Percentiles rank a stretch among this genome's conserved stretches.
Evolutionary conservation across 1,284 basidiomycete species (phyloP).

Genomic region (Trametes hirsuta): DNA sequence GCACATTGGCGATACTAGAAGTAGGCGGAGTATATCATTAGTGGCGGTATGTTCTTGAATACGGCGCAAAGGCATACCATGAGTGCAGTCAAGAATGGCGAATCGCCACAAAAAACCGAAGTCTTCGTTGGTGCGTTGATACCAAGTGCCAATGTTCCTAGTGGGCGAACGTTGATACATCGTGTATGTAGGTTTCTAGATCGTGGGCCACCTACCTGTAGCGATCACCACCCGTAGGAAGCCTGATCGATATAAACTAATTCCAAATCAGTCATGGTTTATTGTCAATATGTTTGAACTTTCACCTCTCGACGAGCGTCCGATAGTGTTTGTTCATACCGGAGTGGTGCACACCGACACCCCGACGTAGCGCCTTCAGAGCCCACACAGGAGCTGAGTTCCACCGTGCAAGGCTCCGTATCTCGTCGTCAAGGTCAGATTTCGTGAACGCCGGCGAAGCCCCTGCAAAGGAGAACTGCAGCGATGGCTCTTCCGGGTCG

Average conservation of each 20-base stretch:
- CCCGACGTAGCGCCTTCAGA: conserved; percentile 52
- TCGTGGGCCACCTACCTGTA: conserved; percentile 45
- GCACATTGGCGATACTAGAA: conserved; percentile 70
- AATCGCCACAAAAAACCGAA: conserved; percentile 69
- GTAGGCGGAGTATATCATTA: neutral
- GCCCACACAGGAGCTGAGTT: conserved; percentile 45
- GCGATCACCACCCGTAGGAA: conserved; percentile 67
- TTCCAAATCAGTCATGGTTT: neutral
- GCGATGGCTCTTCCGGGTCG: conserved; percentile 57
- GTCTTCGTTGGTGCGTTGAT: conserved; percentile 76
- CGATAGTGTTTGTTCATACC: conserved; percentile 71
- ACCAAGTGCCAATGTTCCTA: conserved; percentile 70
- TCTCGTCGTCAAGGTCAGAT: conserved; percentile 52
- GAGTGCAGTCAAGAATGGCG: conserved; percentile 64
- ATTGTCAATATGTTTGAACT: neutral
- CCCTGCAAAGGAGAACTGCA: conserved; percentile 62
- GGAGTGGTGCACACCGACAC: conserved; percentile 70
- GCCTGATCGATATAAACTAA: conserved; percentile 61
- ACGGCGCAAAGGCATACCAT: conserved; percentile 44
- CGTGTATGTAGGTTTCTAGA: neutral
- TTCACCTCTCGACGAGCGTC: conserved; percentile 61
- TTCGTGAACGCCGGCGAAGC: conserved; percentile 45
- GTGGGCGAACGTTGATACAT: neutral
- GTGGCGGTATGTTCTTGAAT: neutral
- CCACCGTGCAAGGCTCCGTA: conserved; percentile 44